Conservation (phyloP, 116 monocot species). For the Trichopus zeylanicus region DNA sequence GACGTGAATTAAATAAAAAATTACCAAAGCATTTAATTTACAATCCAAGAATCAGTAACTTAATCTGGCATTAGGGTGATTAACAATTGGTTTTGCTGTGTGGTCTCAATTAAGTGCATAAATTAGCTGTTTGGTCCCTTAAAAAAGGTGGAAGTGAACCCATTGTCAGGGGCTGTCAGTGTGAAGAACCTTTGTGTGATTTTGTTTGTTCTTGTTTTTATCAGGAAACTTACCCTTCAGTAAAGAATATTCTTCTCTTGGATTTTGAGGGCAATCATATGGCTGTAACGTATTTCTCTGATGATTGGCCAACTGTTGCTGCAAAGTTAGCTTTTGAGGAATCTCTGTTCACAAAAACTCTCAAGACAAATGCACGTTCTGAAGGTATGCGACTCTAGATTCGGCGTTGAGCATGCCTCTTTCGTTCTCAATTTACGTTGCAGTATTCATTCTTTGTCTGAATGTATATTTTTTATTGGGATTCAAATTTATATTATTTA, state of each 20-base stretch:
- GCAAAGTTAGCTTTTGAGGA: constrained; percentile 8
- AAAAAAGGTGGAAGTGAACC: no score
- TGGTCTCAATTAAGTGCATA: no score
- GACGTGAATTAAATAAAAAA: no score
- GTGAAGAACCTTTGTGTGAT: no score
- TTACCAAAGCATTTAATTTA: no score
- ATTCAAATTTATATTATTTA: not conserved
- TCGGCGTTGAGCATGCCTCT: not conserved
- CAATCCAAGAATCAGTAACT: no score
- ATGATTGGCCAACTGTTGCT: constrained; percentile 7
- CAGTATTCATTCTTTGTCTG: not conserved
- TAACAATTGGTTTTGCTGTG: no score
- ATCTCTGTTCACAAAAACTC: constrained; percentile 6
- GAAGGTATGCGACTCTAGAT: not conserved
- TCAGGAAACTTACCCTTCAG: constrained; percentile 6
- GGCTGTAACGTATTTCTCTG: constrained; percentile 7
- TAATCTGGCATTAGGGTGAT: no score
- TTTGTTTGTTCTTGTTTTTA: not conserved
- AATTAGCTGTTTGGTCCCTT: no score
- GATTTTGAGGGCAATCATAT: constrained; percentile 6
- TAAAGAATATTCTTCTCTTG: constrained; percentile 6
- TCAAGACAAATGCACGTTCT: constrained; percentile 1
- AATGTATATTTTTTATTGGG: not conserved
- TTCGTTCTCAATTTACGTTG: not conserved
- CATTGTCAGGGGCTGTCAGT: no score